Evolutionary conservation across 148 eudicot genomes (phyloP).

Genomic region (Amaranthus cruentus): DNA sequence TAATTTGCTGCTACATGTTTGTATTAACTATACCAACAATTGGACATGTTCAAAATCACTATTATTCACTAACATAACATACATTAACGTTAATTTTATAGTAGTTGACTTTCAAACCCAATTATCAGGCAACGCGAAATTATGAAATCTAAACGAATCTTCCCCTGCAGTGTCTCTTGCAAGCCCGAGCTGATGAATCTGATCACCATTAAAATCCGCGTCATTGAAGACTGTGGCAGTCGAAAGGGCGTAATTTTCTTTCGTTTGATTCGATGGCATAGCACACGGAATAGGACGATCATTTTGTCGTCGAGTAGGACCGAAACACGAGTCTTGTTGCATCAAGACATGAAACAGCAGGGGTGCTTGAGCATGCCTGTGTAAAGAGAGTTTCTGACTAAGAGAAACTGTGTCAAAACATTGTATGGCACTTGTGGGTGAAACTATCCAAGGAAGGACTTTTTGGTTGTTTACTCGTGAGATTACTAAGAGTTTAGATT

Average conservation of each 20-base stretch:
- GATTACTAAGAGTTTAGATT: constrained; percentile 50
- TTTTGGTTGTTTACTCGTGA: constrained; percentile 67
- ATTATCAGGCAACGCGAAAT: constrained; percentile 44
- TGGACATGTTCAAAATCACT: not conserved
- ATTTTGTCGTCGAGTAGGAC: constrained; percentile 21
- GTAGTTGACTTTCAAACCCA: constrained; percentile 38
- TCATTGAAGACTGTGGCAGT: constrained; percentile 10
- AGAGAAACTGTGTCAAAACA: constrained; percentile 81
- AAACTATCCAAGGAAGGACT: constrained; percentile 84
- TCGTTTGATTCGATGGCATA: constrained; percentile 20
- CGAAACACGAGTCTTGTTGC: constrained; percentile 50
- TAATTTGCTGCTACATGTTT: not conserved
- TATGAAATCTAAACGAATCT: constrained; percentile 57
- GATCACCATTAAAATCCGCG: constrained; percentile 11
- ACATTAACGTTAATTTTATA: not conserved
- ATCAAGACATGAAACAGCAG: constrained; percentile 52
- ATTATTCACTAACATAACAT: not conserved
- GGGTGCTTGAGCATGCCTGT: constrained; percentile 62
- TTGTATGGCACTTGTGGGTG: constrained; percentile 61
- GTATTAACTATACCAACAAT: not conserved
- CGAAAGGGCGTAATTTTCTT: not conserved
- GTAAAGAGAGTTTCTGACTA: constrained; percentile 77
- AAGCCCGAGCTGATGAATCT: constrained; percentile 23
- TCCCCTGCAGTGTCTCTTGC: constrained; percentile 67
- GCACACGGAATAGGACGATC: constrained; percentile 22